Base-by-base conservation (phyloP, 805 yeast species). In the Scheffersomyces stipitis region DNA sequence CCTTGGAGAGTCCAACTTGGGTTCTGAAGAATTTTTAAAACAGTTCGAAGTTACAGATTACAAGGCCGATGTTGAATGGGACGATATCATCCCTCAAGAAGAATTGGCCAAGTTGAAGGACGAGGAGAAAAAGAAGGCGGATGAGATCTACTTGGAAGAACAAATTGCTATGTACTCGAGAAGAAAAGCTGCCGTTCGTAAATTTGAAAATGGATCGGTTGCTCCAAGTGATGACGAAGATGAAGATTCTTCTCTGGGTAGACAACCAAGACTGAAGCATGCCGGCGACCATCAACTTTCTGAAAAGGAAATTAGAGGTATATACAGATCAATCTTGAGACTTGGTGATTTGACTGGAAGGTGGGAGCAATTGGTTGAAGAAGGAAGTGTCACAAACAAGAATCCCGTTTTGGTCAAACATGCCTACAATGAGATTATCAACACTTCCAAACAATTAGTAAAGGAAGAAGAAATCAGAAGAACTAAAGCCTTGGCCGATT, bases 41-140 rank as follows among this genome's bases (percentile, higher is more conserved):
- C 99, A 93, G 64, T 93, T 93, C 60, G 99, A 93, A 64, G 99
- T 93, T 36, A 93, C 99, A 0, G 99, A 93, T 59, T 95, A 90
- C 62, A 93, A 93, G 67, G 98, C 99, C 1, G 96, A 91, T 60
- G 89, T 91, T 43, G 95, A 89, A 46, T 93, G 99, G 99, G 98
- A 93, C 66, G 99, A 93, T 61, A 93, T 93, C 50, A 93, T 93
- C 52, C 99, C 99, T 0, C 90, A 87, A 46, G 96, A 86, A 30
- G 99, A 93, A 60, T 71, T 95, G 45, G 75, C 80, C 42, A 87
- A 85, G 58, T 73, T 93, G 51, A 93, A 93, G 58, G 96, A 86
- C 46, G 96, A 89, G 38, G 99, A 93, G 58, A 82, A 84, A 71
- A 83, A 81, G 58, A 76, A 85, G 34, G 76, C 82, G 30, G 97